Conservation (phyloP, 2,329 filamentous ascomycete genomes). For the Ophiocordyceps unilateralis region DNA sequence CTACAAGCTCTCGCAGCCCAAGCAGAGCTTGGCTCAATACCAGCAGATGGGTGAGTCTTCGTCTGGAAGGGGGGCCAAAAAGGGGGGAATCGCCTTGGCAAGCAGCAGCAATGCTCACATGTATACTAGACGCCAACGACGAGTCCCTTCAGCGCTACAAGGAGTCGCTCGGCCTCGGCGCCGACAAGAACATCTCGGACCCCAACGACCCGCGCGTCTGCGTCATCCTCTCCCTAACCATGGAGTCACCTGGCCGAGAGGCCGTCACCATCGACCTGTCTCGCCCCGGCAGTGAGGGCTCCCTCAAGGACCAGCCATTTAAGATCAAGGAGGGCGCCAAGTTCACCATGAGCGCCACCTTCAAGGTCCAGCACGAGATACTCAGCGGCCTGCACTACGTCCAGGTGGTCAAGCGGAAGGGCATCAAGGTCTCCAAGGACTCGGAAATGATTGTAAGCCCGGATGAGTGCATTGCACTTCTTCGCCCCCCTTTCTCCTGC, state of each 20-base stretch:
- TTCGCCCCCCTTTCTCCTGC: background rate
- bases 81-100: background rate
- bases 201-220: constrained; percentile 74
- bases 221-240: constrained; percentile 80
- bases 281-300: constrained; percentile 51
- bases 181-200: constrained; percentile 54
- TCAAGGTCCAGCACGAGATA: constrained; percentile 95
- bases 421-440: constrained; percentile 75
- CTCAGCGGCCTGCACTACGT: constrained; percentile 91
- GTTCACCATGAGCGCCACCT: constrained; percentile 88
- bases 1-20: constrained; percentile 92
- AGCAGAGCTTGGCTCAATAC: constrained; percentile 94
- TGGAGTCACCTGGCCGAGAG: constrained; percentile 65
- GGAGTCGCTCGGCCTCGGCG: constrained; percentile 76
- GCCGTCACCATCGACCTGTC: constrained; percentile 85
- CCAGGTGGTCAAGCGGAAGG: constrained; percentile 82
- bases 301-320: constrained; percentile 83
- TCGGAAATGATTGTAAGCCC: constrained; percentile 85
- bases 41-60: constrained; percentile 63
- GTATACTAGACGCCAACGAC: constrained; percentile 45
- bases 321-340: constrained; percentile 89
- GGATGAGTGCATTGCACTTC: background rate
- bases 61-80: too few species aligned
- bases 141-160: constrained; percentile 97
- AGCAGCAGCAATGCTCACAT: background rate